These are phyloP conservation scores for Dothideomycetes sp. DNA, from an alignment of 2,329 filamentous ascomycete genomes.

Conservation along the genomic window DNA sequence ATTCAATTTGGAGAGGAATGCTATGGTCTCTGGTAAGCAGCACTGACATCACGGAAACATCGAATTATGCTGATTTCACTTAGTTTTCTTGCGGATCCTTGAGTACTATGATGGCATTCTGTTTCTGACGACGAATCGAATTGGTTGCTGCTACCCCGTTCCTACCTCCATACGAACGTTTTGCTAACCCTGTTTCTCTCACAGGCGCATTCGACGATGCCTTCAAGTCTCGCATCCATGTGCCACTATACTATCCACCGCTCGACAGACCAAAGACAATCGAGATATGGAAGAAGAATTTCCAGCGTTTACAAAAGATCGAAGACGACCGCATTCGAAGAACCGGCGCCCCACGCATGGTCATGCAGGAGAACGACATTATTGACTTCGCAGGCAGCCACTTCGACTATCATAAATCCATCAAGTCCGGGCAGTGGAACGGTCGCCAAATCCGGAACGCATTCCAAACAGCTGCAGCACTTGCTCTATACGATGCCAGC, in stretches of 20 bases:
- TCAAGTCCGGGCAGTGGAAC: too few species aligned
- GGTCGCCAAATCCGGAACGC: conserved; percentile 2
- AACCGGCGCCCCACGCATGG: too few species aligned
- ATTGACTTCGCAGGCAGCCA: not conserved
- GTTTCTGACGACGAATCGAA: conserved; percentile 28
- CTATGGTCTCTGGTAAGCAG: conserved; percentile 13
- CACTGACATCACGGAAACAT: too few species aligned
- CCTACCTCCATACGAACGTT: too few species aligned
- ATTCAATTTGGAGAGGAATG: conserved; percentile 16
- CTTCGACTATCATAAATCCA: too few species aligned
- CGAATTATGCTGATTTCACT: too few species aligned
- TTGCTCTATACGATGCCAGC: not conserved
- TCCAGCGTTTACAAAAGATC: not conserved
- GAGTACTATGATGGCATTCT: conserved; percentile 29
- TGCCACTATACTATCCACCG: not conserved
- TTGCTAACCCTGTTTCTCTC: too few species aligned
- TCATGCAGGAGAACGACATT: not conserved
- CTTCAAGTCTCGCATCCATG: conserved; percentile 5
- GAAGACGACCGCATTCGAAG: not conserved
- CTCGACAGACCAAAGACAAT: not conserved
- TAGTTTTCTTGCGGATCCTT: conserved; percentile 27
- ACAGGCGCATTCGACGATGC: conserved; percentile 6
- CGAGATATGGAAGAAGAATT: not conserved
- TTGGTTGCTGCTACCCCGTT: too few species aligned
- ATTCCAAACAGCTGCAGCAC: conserved; percentile 1